Evolutionary conservation across 192 early-diverging fungal species (phyloP), one percentile per base, ranked within the genome.

Genomic region (Mortierella antarctica): DNA sequence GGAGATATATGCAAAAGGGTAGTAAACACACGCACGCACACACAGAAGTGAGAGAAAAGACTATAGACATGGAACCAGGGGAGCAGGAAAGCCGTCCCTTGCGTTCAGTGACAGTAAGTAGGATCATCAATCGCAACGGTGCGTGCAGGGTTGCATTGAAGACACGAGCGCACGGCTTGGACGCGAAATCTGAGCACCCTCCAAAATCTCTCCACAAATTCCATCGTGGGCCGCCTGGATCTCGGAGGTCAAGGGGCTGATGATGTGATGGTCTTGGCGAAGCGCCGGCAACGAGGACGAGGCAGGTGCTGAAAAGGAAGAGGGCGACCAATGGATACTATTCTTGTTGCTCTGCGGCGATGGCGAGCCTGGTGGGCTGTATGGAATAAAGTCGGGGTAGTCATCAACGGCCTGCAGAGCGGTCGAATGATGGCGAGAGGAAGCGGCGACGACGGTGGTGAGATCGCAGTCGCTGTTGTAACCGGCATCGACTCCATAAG

Each of bases 381-480:
- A 63, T n/a, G 60, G 60, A 17, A 47, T 7, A 40, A 47, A 62
- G 42, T 53, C 50, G 53, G 62, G 21, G 53, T 71, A 23, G 0
- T 62, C 61, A 4, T 54, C 31, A 31, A 31, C 23, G 15, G 12
- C 42, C 13, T 11, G 49, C 49, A 18, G 8, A 47, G 48, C 20
- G 8, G 57, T 58, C 1, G 67, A 58, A 41, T 15, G 40, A 31
- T 6, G 17, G 7, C 10, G 39, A 57, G 55, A 42, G 2, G 61
- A 17, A 11, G 71, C 45, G 41, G 2, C 13, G 7, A 20, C 52
- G n/a, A 44, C 41, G 18, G 18, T 41, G 39, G 64, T 23, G 31
- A 20, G 59, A 52, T 70, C 70, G n/a, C 61, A 72, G 6, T 72
- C 77, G 31, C 65, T 70, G 63, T 41, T 39, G 31, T 72, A 63